These are phyloP conservation scores for Berberis vulgaris DNA, from an alignment of 164 flowering plant genomes.

Conservation along the genomic window DNA sequence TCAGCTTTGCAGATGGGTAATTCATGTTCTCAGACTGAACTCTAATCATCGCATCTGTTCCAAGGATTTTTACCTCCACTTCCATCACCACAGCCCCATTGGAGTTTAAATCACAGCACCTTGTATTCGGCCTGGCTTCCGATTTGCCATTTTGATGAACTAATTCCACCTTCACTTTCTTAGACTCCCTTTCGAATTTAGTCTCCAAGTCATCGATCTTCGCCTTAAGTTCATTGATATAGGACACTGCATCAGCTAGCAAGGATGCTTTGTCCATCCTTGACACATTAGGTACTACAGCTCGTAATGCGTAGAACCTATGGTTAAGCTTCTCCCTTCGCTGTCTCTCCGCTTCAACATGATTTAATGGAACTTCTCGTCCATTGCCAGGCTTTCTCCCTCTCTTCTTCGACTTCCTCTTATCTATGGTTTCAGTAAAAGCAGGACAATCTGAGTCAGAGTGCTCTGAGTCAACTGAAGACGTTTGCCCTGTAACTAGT, in stretches of 20 bases:
- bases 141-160: no score
- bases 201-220: conserved; percentile 45
- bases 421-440: conserved; percentile 6
- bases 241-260: conserved; percentile 64
- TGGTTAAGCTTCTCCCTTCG: conserved; percentile 84
- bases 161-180: conserved; percentile 20
- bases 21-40: conserved; percentile 41
- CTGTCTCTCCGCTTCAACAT: conserved; percentile 85
- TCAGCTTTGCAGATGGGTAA: conserved; percentile 41
- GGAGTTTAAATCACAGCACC: not conserved
- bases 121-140: no score
- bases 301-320: conserved; percentile 72
- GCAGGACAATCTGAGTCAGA: conserved; percentile 27
- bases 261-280: conserved; percentile 86
- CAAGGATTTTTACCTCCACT: conserved; percentile 52
- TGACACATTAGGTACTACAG: conserved; percentile 83
- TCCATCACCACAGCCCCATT: conserved; percentile 16
- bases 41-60: conserved; percentile 55
- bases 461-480: conserved; percentile 37
- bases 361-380: conserved; percentile 45
- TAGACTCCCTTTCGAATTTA: conserved; percentile 18
- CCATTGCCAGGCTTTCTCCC: conserved; percentile 57
- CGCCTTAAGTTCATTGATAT: conserved; percentile 48
- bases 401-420: conserved; percentile 38
- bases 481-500: not conserved